Conservation (phyloP, 305 asterid species). For the Fraxinus floribunda region DNA sequence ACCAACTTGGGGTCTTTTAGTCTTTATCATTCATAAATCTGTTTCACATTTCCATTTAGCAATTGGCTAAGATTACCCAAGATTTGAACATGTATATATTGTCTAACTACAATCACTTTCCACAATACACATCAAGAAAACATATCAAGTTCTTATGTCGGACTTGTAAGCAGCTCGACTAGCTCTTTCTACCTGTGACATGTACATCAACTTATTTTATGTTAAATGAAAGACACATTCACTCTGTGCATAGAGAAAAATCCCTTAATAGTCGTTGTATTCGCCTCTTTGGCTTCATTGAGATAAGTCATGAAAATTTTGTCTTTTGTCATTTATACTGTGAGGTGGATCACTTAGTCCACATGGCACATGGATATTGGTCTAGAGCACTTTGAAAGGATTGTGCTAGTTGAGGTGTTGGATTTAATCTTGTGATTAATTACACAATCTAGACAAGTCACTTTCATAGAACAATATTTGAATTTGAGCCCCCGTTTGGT, state of each 20-base stretch:
- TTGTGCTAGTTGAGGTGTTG: too few relatives aligned
- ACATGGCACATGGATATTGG: too few relatives aligned
- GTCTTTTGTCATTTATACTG: neutral
- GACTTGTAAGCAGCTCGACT: neutral
- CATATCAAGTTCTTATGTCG: neutral
- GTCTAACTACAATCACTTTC: neutral
- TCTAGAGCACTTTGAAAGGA: too few relatives aligned
- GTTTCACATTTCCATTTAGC: neutral
- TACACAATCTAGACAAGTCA: too few relatives aligned
- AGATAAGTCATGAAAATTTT: neutral
- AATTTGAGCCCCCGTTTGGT: too few relatives aligned
- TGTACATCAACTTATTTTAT: neutral
- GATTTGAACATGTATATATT: neutral
- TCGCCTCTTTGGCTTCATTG: neutral
- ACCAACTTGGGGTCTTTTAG: conserved; percentile 20
- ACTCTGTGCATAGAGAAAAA: too few relatives aligned
- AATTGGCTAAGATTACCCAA: neutral
- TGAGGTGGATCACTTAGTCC: too few relatives aligned
- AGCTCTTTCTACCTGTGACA: neutral
- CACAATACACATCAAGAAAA: neutral
- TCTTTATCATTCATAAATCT: conserved; percentile 5
- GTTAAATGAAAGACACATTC: neutral
- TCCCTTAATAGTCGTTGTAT: neutral
- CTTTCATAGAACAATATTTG: too few relatives aligned
- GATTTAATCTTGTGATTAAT: too few relatives aligned